Conservation (phyloP, 768 basidiomycete genomes). For the Sutorius australiensis region DNA sequence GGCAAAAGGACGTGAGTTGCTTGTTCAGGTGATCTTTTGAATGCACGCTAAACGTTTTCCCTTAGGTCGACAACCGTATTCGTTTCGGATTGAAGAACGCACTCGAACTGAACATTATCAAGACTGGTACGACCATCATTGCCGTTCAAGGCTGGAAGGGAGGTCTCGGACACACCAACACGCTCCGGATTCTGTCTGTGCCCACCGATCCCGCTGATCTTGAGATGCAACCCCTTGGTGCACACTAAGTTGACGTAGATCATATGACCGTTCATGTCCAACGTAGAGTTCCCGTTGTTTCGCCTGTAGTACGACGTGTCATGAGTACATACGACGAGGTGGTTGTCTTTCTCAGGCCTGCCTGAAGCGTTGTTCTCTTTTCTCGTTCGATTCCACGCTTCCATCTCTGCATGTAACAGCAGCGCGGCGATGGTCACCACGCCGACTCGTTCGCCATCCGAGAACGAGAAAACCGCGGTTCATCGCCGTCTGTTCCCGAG, state of each 20-base stretch:
- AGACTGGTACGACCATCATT: constrained; percentile 82
- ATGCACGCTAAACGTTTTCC: constrained; percentile 9
- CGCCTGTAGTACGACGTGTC: background rate
- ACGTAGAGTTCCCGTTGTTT: constrained; percentile 11
- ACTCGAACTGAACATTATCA: constrained; percentile 79
- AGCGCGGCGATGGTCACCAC: too few relatives aligned
- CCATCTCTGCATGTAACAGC: constrained; percentile 4
- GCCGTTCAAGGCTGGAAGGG: constrained; percentile 99
- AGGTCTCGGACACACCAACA: constrained; percentile 94
- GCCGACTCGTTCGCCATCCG: constrained; percentile 33
- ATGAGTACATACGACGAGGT: background rate
- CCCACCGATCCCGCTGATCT: constrained; percentile 80
- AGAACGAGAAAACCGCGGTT: constrained; percentile 48
- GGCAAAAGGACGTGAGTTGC: constrained; percentile 89
- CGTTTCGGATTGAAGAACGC: constrained; percentile 86
- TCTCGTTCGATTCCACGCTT: background rate
- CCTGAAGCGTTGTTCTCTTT: background rate
- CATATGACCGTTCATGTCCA: background rate
- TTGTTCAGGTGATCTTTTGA: background rate
- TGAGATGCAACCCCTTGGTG: constrained; percentile 60
- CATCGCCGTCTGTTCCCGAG: constrained; percentile 40
- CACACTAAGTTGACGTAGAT: constrained; percentile 14
- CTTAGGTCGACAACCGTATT: constrained; percentile 82
- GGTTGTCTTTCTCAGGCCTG: background rate
- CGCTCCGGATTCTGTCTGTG: constrained; percentile 77